Percentiles rank a stretch among this genome's conserved stretches.
Evolutionary conservation across 2,329 filamentous ascomycete genomes (phyloP).

Genomic region (Aspergillus sp.): DNA sequence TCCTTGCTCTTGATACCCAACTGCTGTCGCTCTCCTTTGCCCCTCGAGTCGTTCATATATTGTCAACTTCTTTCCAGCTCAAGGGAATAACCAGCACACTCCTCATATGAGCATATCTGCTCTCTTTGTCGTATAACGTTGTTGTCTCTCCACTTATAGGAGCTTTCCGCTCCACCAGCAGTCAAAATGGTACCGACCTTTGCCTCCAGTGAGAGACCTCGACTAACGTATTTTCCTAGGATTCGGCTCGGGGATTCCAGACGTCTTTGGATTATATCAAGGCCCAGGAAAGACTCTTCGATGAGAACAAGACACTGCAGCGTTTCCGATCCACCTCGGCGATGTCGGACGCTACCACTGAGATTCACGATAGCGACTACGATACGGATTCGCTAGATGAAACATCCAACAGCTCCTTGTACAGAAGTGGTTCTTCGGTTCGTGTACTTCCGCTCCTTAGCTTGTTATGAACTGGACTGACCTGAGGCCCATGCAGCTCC

Average conservation of each 20-base stretch:
- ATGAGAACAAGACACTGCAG: conserved; percentile 2
- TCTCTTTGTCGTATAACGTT: background rate
- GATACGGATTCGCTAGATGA: conserved; percentile 30
- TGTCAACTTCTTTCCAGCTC: background rate
- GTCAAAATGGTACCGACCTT: conserved; percentile 10
- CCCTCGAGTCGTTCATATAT: background rate
- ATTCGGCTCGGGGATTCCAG: background rate
- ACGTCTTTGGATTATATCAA: conserved; percentile 10
- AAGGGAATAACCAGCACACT: background rate
- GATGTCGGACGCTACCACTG: conserved; percentile 27
- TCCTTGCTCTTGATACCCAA: background rate
- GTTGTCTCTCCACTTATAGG: background rate
- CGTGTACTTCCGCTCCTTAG: background rate
- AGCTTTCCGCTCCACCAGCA: conserved; percentile 2
- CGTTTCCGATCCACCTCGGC: conserved; percentile 12
- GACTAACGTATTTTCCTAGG: background rate
- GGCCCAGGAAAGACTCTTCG: conserved; percentile 13
- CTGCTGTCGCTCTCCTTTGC: background rate
- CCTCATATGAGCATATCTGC: background rate
- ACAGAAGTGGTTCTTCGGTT: conserved; percentile 19
- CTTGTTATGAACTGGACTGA: conserved; percentile 1
- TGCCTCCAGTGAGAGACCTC: background rate
- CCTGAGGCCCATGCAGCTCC: conserved; percentile 52
- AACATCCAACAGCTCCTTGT: conserved; percentile 20
- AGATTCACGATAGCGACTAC: conserved; percentile 37